Evolutionary conservation across 768 basidiomycete species (phyloP).

Genomic region (Pleurotus citrinopileatus): DNA sequence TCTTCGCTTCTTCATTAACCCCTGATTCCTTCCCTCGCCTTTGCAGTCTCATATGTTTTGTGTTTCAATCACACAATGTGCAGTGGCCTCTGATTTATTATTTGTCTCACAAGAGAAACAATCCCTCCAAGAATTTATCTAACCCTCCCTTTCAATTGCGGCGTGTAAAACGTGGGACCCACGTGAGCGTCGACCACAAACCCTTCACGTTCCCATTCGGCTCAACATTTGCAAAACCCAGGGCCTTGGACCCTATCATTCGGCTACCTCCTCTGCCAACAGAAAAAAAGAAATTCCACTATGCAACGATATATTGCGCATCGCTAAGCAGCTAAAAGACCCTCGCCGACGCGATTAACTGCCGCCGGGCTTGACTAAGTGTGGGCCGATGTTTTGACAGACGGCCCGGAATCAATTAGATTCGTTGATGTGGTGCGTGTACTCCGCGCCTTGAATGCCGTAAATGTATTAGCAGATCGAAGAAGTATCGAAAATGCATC

Average conservation of each 20-base stretch:
- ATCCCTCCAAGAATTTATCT: conserved; percentile 10
- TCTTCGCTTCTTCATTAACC: neutral
- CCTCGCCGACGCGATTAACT: neutral
- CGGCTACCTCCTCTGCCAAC: conserved; percentile 7
- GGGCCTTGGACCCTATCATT: conserved; percentile 9
- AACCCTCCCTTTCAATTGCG: conserved; percentile 3
- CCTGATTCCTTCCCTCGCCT: neutral
- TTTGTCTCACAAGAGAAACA: neutral
- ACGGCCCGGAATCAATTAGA: conserved; percentile 8
- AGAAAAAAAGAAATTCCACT: conserved; percentile 7
- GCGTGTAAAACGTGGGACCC: conserved; percentile 8
- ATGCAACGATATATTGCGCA: neutral
- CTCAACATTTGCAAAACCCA: neutral
- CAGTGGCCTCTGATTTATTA: neutral
- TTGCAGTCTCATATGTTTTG: neutral
- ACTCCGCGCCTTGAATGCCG: conserved; percentile 10
- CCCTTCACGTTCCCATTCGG: too few species aligned
- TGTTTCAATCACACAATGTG: too few species aligned
- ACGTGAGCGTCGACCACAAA: conserved; percentile 6
- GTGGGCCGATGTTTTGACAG: conserved; percentile 9
- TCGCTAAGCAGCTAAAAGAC: neutral
- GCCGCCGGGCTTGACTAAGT: conserved; percentile 6
- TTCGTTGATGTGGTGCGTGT: conserved; percentile 7
- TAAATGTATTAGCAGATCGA: conserved; percentile 8
- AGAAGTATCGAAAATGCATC: conserved; percentile 2